Evolutionary conservation across 768 basidiomycete species (phyloP).

Genomic region (Naganishia vaughanmartiniae): DNA sequence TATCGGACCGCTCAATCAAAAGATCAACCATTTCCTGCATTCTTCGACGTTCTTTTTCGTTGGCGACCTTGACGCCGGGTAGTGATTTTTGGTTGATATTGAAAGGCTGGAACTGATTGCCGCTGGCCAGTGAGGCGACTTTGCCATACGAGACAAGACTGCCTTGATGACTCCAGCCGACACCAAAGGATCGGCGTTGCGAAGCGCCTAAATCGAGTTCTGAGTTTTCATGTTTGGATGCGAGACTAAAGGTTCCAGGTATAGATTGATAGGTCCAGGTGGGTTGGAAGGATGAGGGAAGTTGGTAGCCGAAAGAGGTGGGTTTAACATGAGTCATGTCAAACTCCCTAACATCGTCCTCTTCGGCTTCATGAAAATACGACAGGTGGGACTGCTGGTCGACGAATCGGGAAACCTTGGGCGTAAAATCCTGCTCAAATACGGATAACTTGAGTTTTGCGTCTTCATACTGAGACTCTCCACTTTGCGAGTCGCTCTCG

Average conservation of each 20-base stretch:
- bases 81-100: not conserved
- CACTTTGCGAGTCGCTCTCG: not conserved
- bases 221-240: slow-evolving; percentile 6
- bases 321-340: slow-evolving; percentile 26
- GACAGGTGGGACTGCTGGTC: slow-evolving; percentile 18
- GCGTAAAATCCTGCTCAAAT: slow-evolving; percentile 17
- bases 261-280: slow-evolving; percentile 23
- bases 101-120: slow-evolving; percentile 2
- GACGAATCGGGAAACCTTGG: slow-evolving; percentile 6
- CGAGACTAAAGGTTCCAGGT: slow-evolving; percentile 13
- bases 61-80: not conserved
- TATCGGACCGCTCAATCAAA: slow-evolving; percentile 21
- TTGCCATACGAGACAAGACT: slow-evolving; percentile 20
- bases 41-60: not conserved
- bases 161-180: slow-evolving; percentile 20
- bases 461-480: slow-evolving; percentile 1
- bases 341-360: slow-evolving; percentile 35
- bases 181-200: slow-evolving; percentile 16
- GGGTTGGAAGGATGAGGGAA: slow-evolving; percentile 26
- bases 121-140: slow-evolving; percentile 7
- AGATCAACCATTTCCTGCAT: slow-evolving; percentile 26
- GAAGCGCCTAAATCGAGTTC: not conserved
- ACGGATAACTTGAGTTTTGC: slow-evolving; percentile 6
- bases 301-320: slow-evolving; percentile 25
- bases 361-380: slow-evolving; percentile 52